These are phyloP conservation scores for Brassica hybrid DNA, from an alignment of 441 rosid species.

Conservation along the genomic window DNA sequence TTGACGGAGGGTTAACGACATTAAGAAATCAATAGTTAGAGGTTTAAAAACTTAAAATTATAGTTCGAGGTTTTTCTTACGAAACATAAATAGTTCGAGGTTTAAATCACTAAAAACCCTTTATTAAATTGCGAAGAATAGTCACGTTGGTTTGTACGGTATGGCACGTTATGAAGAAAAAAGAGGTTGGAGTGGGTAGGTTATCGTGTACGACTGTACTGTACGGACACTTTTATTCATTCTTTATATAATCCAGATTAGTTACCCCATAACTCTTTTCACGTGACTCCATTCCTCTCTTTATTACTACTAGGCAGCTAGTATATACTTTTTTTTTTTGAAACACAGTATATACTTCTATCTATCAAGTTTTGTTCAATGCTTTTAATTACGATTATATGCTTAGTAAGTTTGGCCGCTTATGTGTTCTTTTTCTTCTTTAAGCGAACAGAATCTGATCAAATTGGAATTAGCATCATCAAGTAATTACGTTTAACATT, in stretches of 20 bases:
- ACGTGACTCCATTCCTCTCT: constrained; percentile 1
- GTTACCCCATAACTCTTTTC: neutral
- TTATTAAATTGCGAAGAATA: neutral
- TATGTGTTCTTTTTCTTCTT: neutral
- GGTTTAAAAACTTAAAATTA: too few relatives aligned
- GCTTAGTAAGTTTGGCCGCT: neutral
- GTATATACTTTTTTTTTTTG: neutral
- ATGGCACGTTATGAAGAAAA: neutral
- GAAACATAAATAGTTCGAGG: too few relatives aligned
- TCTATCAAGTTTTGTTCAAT: neutral
- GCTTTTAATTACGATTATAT: neutral
- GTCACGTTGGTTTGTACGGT: constrained; percentile 12
- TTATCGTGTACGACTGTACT: constrained; percentile 9
- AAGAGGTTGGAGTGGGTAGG: constrained; percentile 8
- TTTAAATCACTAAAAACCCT: too few relatives aligned
- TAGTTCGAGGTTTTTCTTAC: too few relatives aligned
- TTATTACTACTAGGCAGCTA: neutral
- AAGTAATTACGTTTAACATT: neutral
- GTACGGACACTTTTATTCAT: neutral
- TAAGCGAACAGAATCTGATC: neutral
- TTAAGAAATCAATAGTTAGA: too few relatives aligned
- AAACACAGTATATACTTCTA: neutral
- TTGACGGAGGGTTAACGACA: neutral
- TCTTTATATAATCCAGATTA: neutral
- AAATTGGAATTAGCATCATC: neutral